Base-by-base conservation (phyloP, 169 alveolate species). In the Cryptosporidium baileyi region DNA sequence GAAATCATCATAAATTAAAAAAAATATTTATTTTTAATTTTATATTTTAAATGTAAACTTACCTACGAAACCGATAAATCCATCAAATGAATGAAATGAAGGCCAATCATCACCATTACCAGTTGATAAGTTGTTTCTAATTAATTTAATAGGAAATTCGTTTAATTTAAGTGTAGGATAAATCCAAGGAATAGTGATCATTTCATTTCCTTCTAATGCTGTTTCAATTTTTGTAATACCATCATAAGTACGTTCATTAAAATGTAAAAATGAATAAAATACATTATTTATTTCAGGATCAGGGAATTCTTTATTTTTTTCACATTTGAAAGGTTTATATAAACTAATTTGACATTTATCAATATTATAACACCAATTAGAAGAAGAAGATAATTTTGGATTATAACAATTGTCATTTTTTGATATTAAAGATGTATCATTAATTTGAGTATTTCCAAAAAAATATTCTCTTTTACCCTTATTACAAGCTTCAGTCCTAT, bases 51-150 rank as follows among this genome's bases (percentile, higher is more conserved):
- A 7, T 17, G 13, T n/a, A 32, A 54, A 74, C 85, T 54, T 74
- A 74, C 85, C 85, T 28, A 74, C 85, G 22, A 74, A 24, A 19
- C 85, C 85, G 34, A 74, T 52, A 57, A 74, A 57, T 5, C 85
- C 85, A 41, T 74, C 85, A 74, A 74, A 74, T 5, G n/a, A 17
- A 26, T 74, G 59, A 51, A 74, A 74, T 51, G 85, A 54, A 26
- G 85, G 85, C 85, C 85, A 74, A 65, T 65, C 47, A 11, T 65
- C 61, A 26, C 81, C 81, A 54, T 38, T 74, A 7, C 85, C 67
- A 0, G 36, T 38, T 8, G 74, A 74, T 7, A 74, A 13, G 26
- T 54, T 57, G 32, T 44, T 54, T 7, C 52, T 30, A n/a, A 74
- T 54, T 2, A 74, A 38, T 54, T 74, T 74, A 17, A 74, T 74